Evolutionary conservation across 208 protist species (phyloP).

Genomic region (Trypanosoma melophagium): DNA sequence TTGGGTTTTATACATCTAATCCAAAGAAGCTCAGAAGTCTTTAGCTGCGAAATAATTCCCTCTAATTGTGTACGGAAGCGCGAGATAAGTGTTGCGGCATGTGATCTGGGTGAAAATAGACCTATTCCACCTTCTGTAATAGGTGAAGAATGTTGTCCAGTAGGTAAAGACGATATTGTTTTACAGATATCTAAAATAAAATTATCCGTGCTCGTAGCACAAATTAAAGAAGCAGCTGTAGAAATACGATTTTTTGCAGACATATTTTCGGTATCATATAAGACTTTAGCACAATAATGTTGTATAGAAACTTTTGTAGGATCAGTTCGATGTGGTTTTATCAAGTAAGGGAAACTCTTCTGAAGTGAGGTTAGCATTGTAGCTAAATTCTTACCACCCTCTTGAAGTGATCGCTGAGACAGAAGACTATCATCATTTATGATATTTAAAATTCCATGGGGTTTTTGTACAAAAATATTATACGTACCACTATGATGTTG

Average conservation of each 20-base stretch:
- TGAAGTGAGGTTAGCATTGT: slow-evolving; percentile 11
- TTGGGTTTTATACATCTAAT: slow-evolving; percentile 29
- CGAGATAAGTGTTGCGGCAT: slow-evolving; percentile 25
- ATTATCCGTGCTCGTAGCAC: slow-evolving; percentile 9
- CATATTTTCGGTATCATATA: slow-evolving; percentile 26
- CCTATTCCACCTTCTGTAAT: neutral
- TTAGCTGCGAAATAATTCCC: slow-evolving; percentile 8
- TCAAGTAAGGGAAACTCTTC: slow-evolving; percentile 11
- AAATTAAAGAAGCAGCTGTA: slow-evolving; percentile 14
- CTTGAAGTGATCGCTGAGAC: slow-evolving; percentile 18
- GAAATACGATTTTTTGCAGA: slow-evolving; percentile 24
- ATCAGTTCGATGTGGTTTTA: slow-evolving; percentile 6
- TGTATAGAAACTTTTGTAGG: slow-evolving; percentile 18
- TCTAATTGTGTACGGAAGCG: slow-evolving; percentile 32
- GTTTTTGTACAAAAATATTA: slow-evolving; percentile 17
- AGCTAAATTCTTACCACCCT: slow-evolving; percentile 20
- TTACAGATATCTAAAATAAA: slow-evolving; percentile 20
- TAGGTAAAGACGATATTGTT: neutral
- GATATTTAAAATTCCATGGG: slow-evolving; percentile 22
- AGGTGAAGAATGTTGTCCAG: neutral
- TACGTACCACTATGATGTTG: neutral
- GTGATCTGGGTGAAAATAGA: neutral
- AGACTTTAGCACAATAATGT: slow-evolving; percentile 24
- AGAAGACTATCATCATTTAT: slow-evolving; percentile 27
- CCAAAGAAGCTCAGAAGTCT: slow-evolving; percentile 18